Percentiles rank a stretch among this genome's conserved stretches.
Conservation (phyloP, 169 alveolate species). For the Ichthyophthirius multifiliis region DNA sequence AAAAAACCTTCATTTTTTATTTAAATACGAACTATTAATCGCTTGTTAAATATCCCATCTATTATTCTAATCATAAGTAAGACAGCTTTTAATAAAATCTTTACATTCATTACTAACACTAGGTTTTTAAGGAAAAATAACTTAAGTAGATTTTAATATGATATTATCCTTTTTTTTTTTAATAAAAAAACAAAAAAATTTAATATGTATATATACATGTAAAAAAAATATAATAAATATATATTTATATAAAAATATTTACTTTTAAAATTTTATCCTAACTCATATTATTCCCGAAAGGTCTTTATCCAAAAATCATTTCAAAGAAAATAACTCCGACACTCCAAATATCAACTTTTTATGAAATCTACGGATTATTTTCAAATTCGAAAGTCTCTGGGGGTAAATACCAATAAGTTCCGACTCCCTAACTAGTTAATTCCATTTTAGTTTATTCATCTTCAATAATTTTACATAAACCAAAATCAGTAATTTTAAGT, state of each 20-base stretch:
- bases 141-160: conserved; percentile 73
- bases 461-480: conserved; percentile 80
- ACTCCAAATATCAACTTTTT: conserved; percentile 91
- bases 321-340: conserved; percentile 89
- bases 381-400: conserved; percentile 84
- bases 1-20: conserved; percentile 5
- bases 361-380: conserved; percentile 53
- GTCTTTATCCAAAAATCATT: conserved; percentile 84
- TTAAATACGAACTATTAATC: conserved; percentile 13
- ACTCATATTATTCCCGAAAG: conserved; percentile 85
- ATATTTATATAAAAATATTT: background rate
- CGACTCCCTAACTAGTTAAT: conserved; percentile 88
- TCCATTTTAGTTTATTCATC: conserved; percentile 66
- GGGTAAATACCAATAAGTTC: conserved; percentile 92
- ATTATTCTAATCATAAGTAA: conserved; percentile 63
- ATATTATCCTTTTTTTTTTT: conserved; percentile 55
- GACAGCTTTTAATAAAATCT: conserved; percentile 72
- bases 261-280: conserved; percentile 68
- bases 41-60: conserved; percentile 70
- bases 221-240: too few species aligned
- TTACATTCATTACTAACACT: conserved; percentile 76
- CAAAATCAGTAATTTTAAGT: conserved; percentile 90
- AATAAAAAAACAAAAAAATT: background rate
- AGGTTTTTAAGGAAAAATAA: conserved; percentile 78
- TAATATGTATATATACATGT: background rate